Conservation (phyloP, 306 rosid species). For the Prunus salicina region DNA sequence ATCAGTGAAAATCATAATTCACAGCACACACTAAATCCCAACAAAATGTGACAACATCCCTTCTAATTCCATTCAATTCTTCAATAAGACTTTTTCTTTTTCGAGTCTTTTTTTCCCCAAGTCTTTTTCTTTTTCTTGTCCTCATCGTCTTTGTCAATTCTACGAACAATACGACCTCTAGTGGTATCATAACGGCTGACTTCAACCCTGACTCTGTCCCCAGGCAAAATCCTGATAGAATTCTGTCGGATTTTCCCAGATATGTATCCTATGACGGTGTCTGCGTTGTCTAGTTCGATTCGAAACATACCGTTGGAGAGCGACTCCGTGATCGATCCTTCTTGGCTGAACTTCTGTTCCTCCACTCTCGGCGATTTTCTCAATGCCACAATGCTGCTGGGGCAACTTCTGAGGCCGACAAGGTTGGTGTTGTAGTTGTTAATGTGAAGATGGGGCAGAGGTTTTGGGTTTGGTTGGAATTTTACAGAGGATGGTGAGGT, state of each 20-base stretch:
- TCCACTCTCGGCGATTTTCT: conserved; percentile 35
- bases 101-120: no score
- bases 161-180: conserved; percentile 44
- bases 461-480: conserved; percentile 4
- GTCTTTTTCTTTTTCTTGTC: not conserved
- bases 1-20: no score
- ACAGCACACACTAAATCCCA: no score
- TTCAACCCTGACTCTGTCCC: conserved; percentile 56
- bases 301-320: conserved; percentile 59
- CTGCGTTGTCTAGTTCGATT: conserved; percentile 45
- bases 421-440: not conserved
- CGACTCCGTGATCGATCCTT: conserved; percentile 47
- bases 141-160: conserved; percentile 33
- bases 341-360: conserved; percentile 47
- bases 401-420: conserved; percentile 2
- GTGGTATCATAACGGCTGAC: conserved; percentile 56
- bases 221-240: conserved; percentile 48
- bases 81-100: not conserved
- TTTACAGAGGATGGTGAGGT: not conserved
- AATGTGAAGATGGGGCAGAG: not conserved
- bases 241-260: conserved; percentile 57
- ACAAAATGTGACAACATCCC: no score
- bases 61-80: no score
- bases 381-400: conserved; percentile 15
- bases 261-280: conserved; percentile 51